Conservation (phyloP, 768 basidiomycete species). For the Leccinum subtestaceum region DNA sequence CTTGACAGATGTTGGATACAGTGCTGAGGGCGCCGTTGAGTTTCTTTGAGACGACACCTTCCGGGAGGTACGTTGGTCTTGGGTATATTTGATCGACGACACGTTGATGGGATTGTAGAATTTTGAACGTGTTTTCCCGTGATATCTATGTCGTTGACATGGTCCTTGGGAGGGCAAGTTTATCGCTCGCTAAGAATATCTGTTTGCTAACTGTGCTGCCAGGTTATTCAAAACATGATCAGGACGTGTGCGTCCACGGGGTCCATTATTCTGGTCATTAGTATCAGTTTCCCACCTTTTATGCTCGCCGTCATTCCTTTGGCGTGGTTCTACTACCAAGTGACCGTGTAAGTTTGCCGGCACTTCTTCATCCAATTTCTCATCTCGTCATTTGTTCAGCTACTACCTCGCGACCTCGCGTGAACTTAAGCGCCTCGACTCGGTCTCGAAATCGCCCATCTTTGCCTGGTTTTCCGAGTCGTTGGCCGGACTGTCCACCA, state of each 20-base stretch:
- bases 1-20: slow-evolving; percentile 67
- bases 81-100: background rate
- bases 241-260: slow-evolving; percentile 59
- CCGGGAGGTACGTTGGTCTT: slow-evolving; percentile 55
- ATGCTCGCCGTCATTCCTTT: slow-evolving; percentile 72
- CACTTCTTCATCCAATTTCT: background rate
- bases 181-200: rapidly evolving
- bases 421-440: slow-evolving; percentile 85
- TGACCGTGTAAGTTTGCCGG: slow-evolving; percentile 62
- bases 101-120: slow-evolving; percentile 39
- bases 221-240: slow-evolving; percentile 65
- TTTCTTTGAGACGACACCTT: slow-evolving; percentile 90
- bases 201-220: background rate
- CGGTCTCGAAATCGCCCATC: slow-evolving; percentile 86
- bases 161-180: slow-evolving; percentile 59
- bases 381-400: slow-evolving; percentile 34
- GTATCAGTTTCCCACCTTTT: slow-evolving; percentile 79
- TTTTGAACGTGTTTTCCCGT: slow-evolving; percentile 88
- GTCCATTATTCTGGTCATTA: slow-evolving; percentile 71
- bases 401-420: slow-evolving; percentile 87
- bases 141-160: slow-evolving; percentile 88
- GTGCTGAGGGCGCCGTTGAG: slow-evolving; percentile 80
- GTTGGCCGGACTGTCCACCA: slow-evolving; percentile 73
- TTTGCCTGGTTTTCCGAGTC: slow-evolving; percentile 88
- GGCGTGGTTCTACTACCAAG: slow-evolving; percentile 72